These are phyloP conservation scores for Hyparrhenia diplandra DNA, from an alignment of 176 grass and related monocot genomes.

Conservation along the genomic window DNA sequence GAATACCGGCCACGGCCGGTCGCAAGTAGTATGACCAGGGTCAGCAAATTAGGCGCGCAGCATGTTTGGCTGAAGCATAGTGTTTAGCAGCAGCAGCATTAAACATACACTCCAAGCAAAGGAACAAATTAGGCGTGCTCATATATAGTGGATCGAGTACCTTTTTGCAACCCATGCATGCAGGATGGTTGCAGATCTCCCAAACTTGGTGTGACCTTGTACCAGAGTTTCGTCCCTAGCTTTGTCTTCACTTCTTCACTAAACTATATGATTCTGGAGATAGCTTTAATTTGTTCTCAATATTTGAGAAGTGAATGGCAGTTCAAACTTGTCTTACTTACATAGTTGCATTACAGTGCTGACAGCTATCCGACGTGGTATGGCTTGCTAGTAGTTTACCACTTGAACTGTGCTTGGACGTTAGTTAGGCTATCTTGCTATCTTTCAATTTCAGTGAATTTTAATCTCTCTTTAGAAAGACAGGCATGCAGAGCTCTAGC, in stretches of 20 bases:
- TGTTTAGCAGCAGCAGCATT: background rate
- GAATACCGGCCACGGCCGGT: conserved; percentile 12
- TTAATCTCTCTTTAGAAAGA: background rate
- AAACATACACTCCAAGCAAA: conserved; percentile 8
- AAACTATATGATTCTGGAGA: background rate
- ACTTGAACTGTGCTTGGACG: background rate
- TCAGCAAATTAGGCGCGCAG: conserved; percentile 38
- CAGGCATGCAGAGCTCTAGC: background rate
- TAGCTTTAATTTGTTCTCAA: background rate
- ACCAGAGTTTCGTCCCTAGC: background rate
- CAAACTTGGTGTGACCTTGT: conserved; percentile 21
- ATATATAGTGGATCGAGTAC: background rate
- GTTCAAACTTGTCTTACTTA: background rate
- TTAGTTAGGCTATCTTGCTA: background rate
- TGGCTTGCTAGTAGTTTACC: background rate
- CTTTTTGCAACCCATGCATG: conserved; percentile 3
- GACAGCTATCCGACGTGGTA: background rate
- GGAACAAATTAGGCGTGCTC: background rate
- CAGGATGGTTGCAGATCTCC: conserved; percentile 22
- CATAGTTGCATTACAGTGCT: background rate
- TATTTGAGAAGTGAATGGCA: background rate
- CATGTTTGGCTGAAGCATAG: conserved; percentile 17
- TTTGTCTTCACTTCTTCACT: background rate
- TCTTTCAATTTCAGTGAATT: background rate
- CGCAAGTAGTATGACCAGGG: conserved; percentile 5